Evolutionary conservation across 495 filamentous ascomycete species (phyloP).

Genomic region (Lophiostoma macrostomum): DNA sequence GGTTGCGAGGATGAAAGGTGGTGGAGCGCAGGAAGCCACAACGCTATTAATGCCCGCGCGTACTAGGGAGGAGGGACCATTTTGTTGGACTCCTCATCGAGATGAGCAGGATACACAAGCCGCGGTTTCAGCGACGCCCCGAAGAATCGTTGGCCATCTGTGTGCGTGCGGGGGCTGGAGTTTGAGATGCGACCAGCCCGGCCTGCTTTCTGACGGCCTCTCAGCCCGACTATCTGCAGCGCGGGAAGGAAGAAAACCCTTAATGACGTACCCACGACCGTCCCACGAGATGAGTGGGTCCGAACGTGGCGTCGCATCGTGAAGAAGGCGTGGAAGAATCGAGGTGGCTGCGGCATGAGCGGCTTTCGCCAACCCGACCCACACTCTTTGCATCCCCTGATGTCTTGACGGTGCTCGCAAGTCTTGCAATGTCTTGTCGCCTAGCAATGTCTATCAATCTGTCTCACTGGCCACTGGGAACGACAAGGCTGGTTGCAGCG

Average conservation of each 20-base stretch:
- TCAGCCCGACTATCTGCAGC: conserved; percentile 22
- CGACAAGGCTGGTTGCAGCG: no score
- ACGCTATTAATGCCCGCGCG: conserved; percentile 2
- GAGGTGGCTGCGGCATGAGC: conserved; percentile 22
- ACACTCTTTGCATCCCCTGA: conserved; percentile 1
- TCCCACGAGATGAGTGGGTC: conserved; percentile 33
- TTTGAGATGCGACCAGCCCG: no score
- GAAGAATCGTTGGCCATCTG: conserved; percentile 16
- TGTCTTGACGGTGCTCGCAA: neutral
- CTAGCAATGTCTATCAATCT: no score
- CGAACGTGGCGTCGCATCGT: conserved; percentile 29
- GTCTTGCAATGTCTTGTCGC: no score
- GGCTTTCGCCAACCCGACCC: conserved; percentile 16
- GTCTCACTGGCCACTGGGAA: no score
- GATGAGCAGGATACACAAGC: neutral
- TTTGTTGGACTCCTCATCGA: conserved; percentile 1
- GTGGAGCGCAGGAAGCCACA: conserved; percentile 12
- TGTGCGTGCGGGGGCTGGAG: neutral
- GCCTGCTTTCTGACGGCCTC: conserved; percentile 8
- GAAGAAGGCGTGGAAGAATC: conserved; percentile 9
- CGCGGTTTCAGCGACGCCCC: conserved; percentile 24
- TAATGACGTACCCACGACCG: conserved; percentile 29
- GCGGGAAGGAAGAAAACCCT: conserved; percentile 22
- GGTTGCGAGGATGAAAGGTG: neutral
- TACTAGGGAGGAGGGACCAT: neutral